A percentile compares a stretch with the other conserved stretches of the same genome.
These are phyloP conservation scores for Sabuloglossum arenarium DNA, from an alignment of 495 filamentous ascomycete genomes.

Conservation along the genomic window DNA sequence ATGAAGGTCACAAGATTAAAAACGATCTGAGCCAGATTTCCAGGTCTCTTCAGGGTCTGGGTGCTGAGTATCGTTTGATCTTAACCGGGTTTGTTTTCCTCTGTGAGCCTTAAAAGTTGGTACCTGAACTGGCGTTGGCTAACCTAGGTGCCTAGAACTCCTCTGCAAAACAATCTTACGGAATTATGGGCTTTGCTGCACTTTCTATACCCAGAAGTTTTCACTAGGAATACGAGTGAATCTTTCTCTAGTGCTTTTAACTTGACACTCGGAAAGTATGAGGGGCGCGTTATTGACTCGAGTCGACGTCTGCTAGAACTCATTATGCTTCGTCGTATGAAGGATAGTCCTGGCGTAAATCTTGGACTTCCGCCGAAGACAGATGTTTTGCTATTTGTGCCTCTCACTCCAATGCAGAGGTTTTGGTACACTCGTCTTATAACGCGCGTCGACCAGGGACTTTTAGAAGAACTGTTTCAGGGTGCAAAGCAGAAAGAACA, in stretches of 20 bases:
- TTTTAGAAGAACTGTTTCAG: slow-evolving; percentile 33
- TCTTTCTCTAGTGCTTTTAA: slow-evolving; percentile 38
- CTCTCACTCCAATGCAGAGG: slow-evolving; percentile 37
- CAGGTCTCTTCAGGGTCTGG: slow-evolving; percentile 25
- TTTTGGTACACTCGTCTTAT: slow-evolving; percentile 40
- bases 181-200: slow-evolving; percentile 43
- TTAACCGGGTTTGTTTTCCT: slow-evolving; percentile 26
- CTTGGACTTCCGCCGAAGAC: slow-evolving; percentile 37
- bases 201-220: slow-evolving; percentile 44
- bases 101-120: background rate
- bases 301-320: slow-evolving; percentile 31
- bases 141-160: slow-evolving; percentile 18
- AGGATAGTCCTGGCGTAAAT: slow-evolving; percentile 34
- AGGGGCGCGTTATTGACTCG: slow-evolving; percentile 29
- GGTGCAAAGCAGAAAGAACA: slow-evolving; percentile 26
- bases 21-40: slow-evolving; percentile 32
- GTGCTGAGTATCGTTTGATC: slow-evolving; percentile 36
- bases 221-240: slow-evolving; percentile 26
- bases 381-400: slow-evolving; percentile 37
- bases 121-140: background rate
- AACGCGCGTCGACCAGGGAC: slow-evolving; percentile 30
- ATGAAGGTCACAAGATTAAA: slow-evolving; percentile 42
- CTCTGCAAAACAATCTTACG: slow-evolving; percentile 40
- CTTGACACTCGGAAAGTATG: slow-evolving; percentile 32
- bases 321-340: slow-evolving; percentile 43